Evolutionary conservation across 2,329 filamentous ascomycete genomes (phyloP), one percentile per base, ranked within the genome.

Genomic region (Fusarium sp.): DNA sequence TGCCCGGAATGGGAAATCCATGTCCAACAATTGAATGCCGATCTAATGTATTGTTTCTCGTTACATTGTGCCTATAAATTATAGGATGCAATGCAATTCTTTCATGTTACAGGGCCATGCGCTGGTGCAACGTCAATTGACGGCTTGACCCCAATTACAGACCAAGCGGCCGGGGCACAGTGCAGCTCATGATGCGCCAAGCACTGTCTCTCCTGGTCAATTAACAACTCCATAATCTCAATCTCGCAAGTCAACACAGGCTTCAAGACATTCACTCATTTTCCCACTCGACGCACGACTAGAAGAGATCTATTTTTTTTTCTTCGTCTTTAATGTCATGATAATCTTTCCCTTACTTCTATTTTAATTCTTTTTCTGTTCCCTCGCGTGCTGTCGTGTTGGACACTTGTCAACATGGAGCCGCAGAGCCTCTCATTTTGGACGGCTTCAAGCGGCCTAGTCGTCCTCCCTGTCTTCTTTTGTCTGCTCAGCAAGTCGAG

Each of bases 371-470:
- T 43, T 20, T 43, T 6, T 12, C 38, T 7, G 38, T 12, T 43
- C 10, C n/a, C 6, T 20, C n/a, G 11, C 10, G n/a, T 12, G 38
- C 57, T 50, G 8, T 61, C 43, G 22, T 65, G 59, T 25, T 72
- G 69, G 70, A 78, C 76, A 78, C 76, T 70, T 78, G 76, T 78
- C 76, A 78, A 71, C 67, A 78, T 79, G 75, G 70, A 72, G 52
- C 15, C 30, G 20, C 35, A 40, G n/a, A 52, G 25, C 47, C 64
- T 69, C 57, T 69, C 70, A 25, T 77, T 70, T 58, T 72, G 67
- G 65, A 37, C 56, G 2, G 66, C 63, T 40, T 73, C 70, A n/a
- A 65, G 70, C 14, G 71, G 64, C 8, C 54, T 73, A 2, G 15
- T 69, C 12, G 58, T 64, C 8, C 40, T 76, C 1, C 76, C 76